Evolutionary conservation across 768 basidiomycete species (phyloP).

Genomic region (Leccinum uliginosum): DNA sequence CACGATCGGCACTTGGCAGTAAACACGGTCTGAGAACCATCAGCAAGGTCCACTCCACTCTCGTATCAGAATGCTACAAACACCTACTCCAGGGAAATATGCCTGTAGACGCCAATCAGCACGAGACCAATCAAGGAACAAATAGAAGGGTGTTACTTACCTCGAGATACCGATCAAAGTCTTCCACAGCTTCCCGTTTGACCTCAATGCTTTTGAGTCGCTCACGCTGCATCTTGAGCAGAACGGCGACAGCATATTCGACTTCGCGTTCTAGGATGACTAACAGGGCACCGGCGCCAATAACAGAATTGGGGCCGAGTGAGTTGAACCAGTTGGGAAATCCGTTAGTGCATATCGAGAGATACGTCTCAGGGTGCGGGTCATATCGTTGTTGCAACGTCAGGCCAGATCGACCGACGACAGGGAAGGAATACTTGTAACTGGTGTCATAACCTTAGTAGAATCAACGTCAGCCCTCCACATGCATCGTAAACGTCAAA

Average conservation of each 20-base stretch:
- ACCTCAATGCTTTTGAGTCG: conserved; percentile 57
- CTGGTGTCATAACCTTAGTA: conserved; percentile 41
- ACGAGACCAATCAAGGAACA: too few species aligned
- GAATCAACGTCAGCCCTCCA: neutral
- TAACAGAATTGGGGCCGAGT: conserved; percentile 53
- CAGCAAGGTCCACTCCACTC: neutral
- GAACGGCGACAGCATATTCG: conserved; percentile 51
- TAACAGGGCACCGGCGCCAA: conserved; percentile 54
- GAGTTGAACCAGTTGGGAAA: conserved; percentile 68
- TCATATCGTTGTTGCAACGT: conserved; percentile 50
- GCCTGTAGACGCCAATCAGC: conserved; percentile 5
- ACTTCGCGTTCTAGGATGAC: conserved; percentile 53
- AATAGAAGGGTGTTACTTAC: conserved; percentile 22
- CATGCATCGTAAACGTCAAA: neutral
- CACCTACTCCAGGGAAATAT: conserved; percentile 14
- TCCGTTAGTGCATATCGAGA: conserved; percentile 53
- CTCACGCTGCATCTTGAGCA: conserved; percentile 60
- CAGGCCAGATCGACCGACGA: conserved; percentile 54
- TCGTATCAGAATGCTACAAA: neutral
- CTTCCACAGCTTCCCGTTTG: conserved; percentile 54
- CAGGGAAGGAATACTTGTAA: conserved; percentile 43
- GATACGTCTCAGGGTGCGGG: conserved; percentile 55
- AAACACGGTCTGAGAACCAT: conserved; percentile 47
- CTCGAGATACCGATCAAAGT: conserved; percentile 59
- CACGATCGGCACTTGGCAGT: conserved; percentile 56